These are phyloP conservation scores for Fusarium sp. DNA, from an alignment of 2,329 filamentous ascomycete species.

Conservation along the genomic window DNA sequence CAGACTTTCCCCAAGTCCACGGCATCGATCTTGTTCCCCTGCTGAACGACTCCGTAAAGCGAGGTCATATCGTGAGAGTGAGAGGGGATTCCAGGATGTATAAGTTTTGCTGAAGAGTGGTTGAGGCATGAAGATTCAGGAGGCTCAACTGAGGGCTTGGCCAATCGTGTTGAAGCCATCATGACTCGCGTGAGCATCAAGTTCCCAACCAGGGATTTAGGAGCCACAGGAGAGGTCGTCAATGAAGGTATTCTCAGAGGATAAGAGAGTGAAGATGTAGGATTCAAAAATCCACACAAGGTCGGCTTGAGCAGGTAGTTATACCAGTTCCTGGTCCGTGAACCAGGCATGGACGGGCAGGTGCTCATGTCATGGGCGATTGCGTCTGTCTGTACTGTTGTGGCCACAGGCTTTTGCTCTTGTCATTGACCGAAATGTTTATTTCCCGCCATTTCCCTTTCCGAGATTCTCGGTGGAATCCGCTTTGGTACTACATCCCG, in stretches of 20 bases:
- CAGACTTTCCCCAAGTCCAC: constrained; percentile 14
- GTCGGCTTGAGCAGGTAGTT: constrained; percentile 20
- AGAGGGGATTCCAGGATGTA: constrained; percentile 4
- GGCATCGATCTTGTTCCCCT: constrained; percentile 35
- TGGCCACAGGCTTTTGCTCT: constrained; percentile 23
- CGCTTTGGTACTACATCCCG: background rate
- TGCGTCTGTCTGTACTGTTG: background rate
- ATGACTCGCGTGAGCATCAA: background rate
- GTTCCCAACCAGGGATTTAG: background rate
- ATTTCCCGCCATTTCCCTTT: background rate
- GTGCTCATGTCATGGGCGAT: background rate
- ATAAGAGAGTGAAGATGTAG: background rate
- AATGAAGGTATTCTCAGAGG: background rate
- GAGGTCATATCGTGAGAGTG: constrained; percentile 15
- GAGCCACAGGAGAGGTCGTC: background rate
- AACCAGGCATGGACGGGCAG: constrained; percentile 9
- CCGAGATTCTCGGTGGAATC: background rate
- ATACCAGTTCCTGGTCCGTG: constrained; percentile 20
- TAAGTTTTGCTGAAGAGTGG: constrained; percentile 8
- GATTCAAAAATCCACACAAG: background rate
- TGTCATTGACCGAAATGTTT: constrained; percentile 1
- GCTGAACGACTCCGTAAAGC: constrained; percentile 30
- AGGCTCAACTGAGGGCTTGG: constrained; percentile 18
- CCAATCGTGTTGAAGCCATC: constrained; percentile 31
- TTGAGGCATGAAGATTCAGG: constrained; percentile 16